phyloP scores from a whole-genome alignment of 106 monocot genomes.

The Iris macrosiphon region DNA sequence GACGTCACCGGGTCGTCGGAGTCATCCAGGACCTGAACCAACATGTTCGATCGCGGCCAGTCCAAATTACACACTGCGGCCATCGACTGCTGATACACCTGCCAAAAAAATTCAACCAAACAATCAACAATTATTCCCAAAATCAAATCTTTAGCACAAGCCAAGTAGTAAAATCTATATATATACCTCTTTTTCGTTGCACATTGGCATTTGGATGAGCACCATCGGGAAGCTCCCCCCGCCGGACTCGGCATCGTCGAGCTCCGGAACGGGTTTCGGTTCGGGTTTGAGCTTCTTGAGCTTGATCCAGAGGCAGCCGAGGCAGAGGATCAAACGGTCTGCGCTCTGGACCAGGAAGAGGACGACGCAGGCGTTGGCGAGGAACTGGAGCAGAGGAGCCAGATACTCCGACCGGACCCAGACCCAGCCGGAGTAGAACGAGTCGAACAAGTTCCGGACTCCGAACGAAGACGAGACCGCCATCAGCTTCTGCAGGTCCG shows the following conservation, averaged over 20 bases:
- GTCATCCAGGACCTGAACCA: conserved; percentile 89
- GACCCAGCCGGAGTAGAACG: conserved; percentile 60
- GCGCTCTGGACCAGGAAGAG: conserved; percentile 91
- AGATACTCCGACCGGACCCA: conserved; percentile 54
- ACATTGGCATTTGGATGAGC: conserved; percentile 96
- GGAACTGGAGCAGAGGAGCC: conserved; percentile 76
- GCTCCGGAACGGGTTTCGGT: conserved; percentile 22
- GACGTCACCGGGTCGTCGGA: conserved; percentile 68
- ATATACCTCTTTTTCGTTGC: conserved; percentile 91
- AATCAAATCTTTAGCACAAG: not conserved
- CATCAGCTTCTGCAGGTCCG: conserved; percentile 32
- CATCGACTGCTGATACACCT: conserved; percentile 97
- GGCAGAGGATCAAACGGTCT: conserved; percentile 70
- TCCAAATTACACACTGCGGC: conserved; percentile 84
- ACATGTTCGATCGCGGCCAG: conserved; percentile 71
- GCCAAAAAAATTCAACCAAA: conserved; percentile 1
- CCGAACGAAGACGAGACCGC: conserved; percentile 19
- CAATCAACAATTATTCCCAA: not conserved
- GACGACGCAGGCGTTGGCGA: conserved; percentile 68
- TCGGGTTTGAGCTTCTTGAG: conserved; percentile 61
- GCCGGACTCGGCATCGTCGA: conserved; percentile 35
- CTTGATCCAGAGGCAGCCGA: conserved; percentile 87
- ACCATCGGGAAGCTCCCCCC: conserved; percentile 76
- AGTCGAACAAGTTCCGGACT: conserved; percentile 34
- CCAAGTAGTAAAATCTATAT: not conserved